Percentiles rank a stretch among this genome's conserved stretches.
Conservation (phyloP, 2,329 filamentous ascomycete species). For the Aspergillus clavatus region DNA sequence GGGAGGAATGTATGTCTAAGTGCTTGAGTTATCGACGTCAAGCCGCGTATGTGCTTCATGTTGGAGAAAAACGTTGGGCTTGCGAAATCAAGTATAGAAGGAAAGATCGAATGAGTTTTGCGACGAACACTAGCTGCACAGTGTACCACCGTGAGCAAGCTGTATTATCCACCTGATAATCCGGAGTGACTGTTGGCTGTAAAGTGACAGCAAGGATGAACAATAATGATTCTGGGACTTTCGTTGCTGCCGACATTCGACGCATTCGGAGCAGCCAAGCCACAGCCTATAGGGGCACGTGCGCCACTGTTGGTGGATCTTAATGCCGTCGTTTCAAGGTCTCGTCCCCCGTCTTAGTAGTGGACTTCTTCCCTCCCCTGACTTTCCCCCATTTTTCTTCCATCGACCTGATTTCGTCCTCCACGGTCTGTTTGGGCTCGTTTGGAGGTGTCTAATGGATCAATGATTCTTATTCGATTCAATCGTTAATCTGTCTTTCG, state of each 20-base stretch:
- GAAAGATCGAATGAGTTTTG: too few relatives aligned
- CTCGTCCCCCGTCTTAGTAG: slow-evolving; percentile 3
- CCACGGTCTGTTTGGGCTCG: slow-evolving; percentile 18
- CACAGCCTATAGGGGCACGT: slow-evolving; percentile 8
- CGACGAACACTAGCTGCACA: too few relatives aligned
- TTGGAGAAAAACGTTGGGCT: too few relatives aligned
- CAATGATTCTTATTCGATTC: slow-evolving; percentile 25
- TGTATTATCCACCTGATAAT: too few relatives aligned
- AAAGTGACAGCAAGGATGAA: neutral
- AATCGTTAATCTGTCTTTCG: slow-evolving; percentile 22
- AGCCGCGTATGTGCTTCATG: slow-evolving; percentile 32
- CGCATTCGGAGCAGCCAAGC: slow-evolving; percentile 2
- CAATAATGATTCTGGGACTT: too few relatives aligned
- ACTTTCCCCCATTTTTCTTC: slow-evolving; percentile 9
- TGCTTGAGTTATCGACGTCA: slow-evolving; percentile 30
- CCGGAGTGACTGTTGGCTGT: too few relatives aligned
- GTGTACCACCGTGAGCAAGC: too few relatives aligned
- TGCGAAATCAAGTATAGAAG: too few relatives aligned
- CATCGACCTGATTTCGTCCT: slow-evolving; percentile 2
- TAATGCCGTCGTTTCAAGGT: slow-evolving; percentile 5
- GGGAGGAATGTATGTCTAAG: slow-evolving; percentile 28
- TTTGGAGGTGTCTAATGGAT: slow-evolving; percentile 23
- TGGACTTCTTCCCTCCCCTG: slow-evolving; percentile 3
- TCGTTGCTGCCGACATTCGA: too few relatives aligned
- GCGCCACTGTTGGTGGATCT: slow-evolving; percentile 17